Percentiles rank a stretch among this genome's conserved stretches.
phyloP scores from a whole-genome alignment of 306 rosid genomes.

The Cajanus cajan region DNA sequence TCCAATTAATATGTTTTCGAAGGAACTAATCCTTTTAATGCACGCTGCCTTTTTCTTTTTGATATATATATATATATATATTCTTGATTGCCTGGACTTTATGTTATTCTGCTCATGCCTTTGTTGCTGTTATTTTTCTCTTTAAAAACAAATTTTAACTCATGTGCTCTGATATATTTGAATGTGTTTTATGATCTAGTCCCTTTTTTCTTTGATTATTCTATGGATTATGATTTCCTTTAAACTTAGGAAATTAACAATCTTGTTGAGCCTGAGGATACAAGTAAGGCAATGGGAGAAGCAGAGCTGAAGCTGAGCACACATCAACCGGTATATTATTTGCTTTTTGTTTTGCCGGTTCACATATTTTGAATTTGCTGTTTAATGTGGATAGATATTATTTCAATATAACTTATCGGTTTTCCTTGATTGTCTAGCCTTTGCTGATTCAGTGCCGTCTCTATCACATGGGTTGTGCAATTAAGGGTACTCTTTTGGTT shows the following conservation, averaged over 20 bases:
- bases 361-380: neutral
- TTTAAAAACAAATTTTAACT: neutral
- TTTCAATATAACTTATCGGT: constrained; percentile 25
- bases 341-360: constrained; percentile 10
- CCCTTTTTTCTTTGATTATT: neutral
- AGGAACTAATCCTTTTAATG: neutral
- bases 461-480: constrained; percentile 61
- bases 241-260: constrained; percentile 34
- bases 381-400: neutral
- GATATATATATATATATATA: too few species aligned
- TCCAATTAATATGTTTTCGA: neutral
- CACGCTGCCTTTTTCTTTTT: neutral
- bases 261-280: constrained; percentile 32
- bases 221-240: neutral
- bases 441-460: constrained; percentile 78
- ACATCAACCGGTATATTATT: constrained; percentile 46
- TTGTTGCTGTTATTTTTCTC: neutral
- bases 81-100: neutral
- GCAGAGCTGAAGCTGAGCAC: constrained; percentile 19
- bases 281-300: constrained; percentile 24
- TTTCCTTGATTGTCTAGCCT: constrained; percentile 46
- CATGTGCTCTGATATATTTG: neutral
- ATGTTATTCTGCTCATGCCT: neutral
- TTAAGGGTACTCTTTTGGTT: constrained; percentile 76
- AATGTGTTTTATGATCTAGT: neutral